A percentile compares a stretch with the other conserved stretches of the same genome.
Evolutionary conservation across 768 basidiomycete species (phyloP).

Genomic region (Trametes punicea): DNA sequence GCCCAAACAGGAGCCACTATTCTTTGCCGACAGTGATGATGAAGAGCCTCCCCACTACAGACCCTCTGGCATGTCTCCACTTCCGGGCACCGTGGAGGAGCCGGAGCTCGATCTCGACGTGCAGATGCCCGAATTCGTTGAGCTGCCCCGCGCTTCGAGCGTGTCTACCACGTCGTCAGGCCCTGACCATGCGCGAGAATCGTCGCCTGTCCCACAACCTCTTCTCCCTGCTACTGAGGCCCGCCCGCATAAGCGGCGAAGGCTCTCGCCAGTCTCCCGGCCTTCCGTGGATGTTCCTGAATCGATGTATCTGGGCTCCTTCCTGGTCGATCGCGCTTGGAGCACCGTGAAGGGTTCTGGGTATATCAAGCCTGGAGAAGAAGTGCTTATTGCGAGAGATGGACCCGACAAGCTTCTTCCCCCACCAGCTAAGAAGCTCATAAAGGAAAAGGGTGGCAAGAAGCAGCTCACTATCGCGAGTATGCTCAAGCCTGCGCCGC

Average conservation of each 20-base stretch:
- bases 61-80: neutral
- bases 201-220: slow-evolving; percentile 27
- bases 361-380: slow-evolving; percentile 64
- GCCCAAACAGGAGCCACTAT: slow-evolving; percentile 32
- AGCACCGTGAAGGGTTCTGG: slow-evolving; percentile 73
- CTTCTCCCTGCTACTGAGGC: slow-evolving; percentile 10
- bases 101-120: slow-evolving; percentile 19
- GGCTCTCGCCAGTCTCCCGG: slow-evolving; percentile 25
- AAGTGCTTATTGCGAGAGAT: slow-evolving; percentile 56
- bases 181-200: slow-evolving; percentile 14
- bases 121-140: slow-evolving; percentile 27
- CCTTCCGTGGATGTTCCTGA: slow-evolving; percentile 23
- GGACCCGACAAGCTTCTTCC: slow-evolving; percentile 33
- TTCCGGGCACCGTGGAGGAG: neutral
- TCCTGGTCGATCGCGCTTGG: slow-evolving; percentile 73
- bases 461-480: slow-evolving; percentile 64
- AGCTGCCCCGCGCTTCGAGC: slow-evolving; percentile 35
- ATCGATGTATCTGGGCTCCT: slow-evolving; percentile 57
- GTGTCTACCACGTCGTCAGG: slow-evolving; percentile 38
- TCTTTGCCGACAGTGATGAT: slow-evolving; percentile 44
- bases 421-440: slow-evolving; percentile 6
- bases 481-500: slow-evolving; percentile 60
- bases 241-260: slow-evolving; percentile 51
- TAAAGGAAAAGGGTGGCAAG: slow-evolving; percentile 42
- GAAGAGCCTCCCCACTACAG: slow-evolving; percentile 27